phyloP scores from a whole-genome alignment of 306 rosid genomes.

The Trifolium repens region DNA sequence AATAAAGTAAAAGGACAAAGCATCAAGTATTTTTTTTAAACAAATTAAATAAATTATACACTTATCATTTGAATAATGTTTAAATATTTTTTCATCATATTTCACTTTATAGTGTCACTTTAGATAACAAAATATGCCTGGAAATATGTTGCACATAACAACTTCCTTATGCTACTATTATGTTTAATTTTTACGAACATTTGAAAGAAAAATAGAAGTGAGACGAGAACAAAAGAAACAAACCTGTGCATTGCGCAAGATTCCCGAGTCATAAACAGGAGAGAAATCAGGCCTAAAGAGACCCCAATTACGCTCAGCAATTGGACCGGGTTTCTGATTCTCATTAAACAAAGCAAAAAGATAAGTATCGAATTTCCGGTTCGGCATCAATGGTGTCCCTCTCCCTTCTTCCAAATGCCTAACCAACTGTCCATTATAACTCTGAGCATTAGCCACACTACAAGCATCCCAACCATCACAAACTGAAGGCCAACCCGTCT shows the following conservation, averaged over 20 bases:
- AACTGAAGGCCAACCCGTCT: conserved; percentile 89
- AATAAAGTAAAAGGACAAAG: conserved; percentile 14
- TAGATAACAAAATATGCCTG: not conserved
- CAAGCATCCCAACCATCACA: conserved; percentile 85
- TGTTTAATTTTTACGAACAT: too few relatives aligned
- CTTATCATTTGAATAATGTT: not conserved
- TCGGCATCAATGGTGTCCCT: conserved; percentile 95
- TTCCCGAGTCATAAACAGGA: conserved; percentile 72
- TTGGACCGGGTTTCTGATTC: conserved; percentile 89
- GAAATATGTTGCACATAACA: not conserved
- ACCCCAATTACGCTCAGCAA: conserved; percentile 87
- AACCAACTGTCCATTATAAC: conserved; percentile 56
- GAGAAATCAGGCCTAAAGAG: conserved; percentile 74
- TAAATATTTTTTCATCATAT: not conserved
- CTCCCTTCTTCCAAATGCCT: conserved; percentile 57
- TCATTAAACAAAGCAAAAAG: conserved; percentile 78
- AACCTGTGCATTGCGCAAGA: conserved; percentile 60
- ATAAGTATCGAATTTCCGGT: conserved; percentile 68
- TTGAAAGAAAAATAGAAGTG: not conserved
- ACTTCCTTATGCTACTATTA: too few relatives aligned
- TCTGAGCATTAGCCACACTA: conserved; percentile 57
- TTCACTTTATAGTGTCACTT: not conserved
- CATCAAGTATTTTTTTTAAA: not conserved
- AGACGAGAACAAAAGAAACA: not conserved
- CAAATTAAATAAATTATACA: not conserved